A percentile compares a stretch with the other conserved stretches of the same genome.
phyloP scores from a whole-genome alignment of 805 yeast species.

The Danielia oregonensis region DNA sequence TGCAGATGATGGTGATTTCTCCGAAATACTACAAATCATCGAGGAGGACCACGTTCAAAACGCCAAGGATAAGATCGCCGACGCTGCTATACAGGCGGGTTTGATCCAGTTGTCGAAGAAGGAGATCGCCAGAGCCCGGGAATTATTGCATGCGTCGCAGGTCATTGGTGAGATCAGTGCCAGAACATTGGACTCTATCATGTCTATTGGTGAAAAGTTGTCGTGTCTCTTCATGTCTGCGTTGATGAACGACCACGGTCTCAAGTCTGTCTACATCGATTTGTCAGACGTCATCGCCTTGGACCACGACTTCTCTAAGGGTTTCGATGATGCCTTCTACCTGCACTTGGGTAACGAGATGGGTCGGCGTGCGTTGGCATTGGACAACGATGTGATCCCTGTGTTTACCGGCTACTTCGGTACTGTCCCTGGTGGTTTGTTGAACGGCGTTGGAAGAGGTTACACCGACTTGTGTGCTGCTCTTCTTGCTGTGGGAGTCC shows the following conservation, averaged over 20 bases:
- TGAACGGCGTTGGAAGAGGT: constrained; percentile 94
- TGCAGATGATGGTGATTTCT: constrained; percentile 55
- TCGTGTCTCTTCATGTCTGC: constrained; percentile 88
- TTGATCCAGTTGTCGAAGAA: constrained; percentile 56
- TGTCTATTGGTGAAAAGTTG: constrained; percentile 92
- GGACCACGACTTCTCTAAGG: constrained; percentile 51
- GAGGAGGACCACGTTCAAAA: constrained; percentile 75
- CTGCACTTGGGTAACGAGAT: constrained; percentile 49
- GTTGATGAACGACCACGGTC: constrained; percentile 77
- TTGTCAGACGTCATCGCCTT: constrained; percentile 68
- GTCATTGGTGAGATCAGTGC: constrained; percentile 89
- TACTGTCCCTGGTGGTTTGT: constrained; percentile 88
- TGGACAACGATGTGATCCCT: constrained; percentile 56
- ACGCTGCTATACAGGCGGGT: constrained; percentile 42
- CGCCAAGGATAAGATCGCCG: constrained; percentile 53
- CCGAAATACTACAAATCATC: constrained; percentile 58
- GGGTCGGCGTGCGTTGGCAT: constrained; percentile 44
- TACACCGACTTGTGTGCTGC: constrained; percentile 98
- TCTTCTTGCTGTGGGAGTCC: constrained; percentile 84
- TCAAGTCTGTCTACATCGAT: constrained; percentile 74
- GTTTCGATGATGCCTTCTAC: constrained; percentile 68
- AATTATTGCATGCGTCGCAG: constrained; percentile 80
- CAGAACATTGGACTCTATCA: constrained; percentile 81
- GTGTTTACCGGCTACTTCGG: constrained; percentile 97
- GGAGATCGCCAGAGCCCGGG: constrained; percentile 67